These are phyloP conservation scores for Aspergillus alliaceus DNA, from an alignment of 2,329 filamentous ascomycete genomes.

Conservation along the genomic window DNA sequence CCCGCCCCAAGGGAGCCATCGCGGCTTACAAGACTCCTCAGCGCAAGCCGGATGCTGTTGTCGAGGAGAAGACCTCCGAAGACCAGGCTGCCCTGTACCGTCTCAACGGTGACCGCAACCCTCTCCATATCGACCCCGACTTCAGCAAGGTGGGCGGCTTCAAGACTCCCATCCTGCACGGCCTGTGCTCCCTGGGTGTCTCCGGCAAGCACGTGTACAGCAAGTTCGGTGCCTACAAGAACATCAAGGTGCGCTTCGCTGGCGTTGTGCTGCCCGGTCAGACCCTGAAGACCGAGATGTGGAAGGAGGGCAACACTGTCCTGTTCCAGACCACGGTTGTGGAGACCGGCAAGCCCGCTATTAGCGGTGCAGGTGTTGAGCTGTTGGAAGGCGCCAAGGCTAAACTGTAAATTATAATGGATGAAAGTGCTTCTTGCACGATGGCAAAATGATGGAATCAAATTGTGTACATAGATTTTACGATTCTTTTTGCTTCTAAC, in stretches of 20 bases:
- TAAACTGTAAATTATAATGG: conserved; percentile 48
- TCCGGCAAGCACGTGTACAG: conserved; percentile 87
- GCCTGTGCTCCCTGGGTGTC: conserved; percentile 93
- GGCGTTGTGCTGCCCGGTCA: conserved; percentile 82
- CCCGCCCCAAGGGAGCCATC: conserved; percentile 76
- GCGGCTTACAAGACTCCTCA: conserved; percentile 75
- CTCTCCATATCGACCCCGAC: conserved; percentile 89
- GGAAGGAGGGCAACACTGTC: conserved; percentile 78
- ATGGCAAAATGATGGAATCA: conserved; percentile 1
- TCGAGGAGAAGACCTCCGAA: conserved; percentile 81
- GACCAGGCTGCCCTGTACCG: conserved; percentile 94
- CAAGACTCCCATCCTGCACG: conserved; percentile 90
- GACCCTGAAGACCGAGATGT: conserved; percentile 92
- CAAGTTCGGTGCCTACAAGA: conserved; percentile 79
- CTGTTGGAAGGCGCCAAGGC: conserved; percentile 55
- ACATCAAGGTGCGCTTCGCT: conserved; percentile 89
- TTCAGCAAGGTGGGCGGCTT: conserved; percentile 97
- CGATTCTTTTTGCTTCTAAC: conserved; percentile 3
- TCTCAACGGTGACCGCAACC: conserved; percentile 91
- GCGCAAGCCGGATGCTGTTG: conserved; percentile 74
- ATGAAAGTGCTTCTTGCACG: neutral
- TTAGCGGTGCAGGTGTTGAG: conserved; percentile 78
- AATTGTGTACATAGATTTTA: conserved; percentile 21
- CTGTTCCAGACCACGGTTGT: conserved; percentile 86
- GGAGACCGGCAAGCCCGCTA: conserved; percentile 88